phyloP scores from a whole-genome alignment of 2,329 filamentous ascomycete species.

The Monosporascus sp. region DNA sequence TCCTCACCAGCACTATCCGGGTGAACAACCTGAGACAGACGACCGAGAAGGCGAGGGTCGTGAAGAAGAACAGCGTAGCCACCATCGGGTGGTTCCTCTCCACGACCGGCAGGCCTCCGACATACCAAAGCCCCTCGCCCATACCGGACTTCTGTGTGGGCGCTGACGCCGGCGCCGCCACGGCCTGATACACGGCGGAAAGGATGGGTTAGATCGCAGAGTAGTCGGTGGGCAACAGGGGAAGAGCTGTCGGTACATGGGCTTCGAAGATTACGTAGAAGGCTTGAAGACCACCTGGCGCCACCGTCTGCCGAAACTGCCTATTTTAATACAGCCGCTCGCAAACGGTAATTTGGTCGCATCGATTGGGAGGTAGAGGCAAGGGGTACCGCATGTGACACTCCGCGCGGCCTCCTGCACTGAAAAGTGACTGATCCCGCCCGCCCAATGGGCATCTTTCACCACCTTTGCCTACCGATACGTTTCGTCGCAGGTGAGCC shows the following conservation, averaged over 20 bases:
- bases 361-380: too few relatives aligned
- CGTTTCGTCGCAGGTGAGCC: background rate
- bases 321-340: too few relatives aligned
- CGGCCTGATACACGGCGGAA: background rate
- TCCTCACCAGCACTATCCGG: constrained; percentile 11
- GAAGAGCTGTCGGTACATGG: too few relatives aligned
- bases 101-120: constrained; percentile 7
- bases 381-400: too few relatives aligned
- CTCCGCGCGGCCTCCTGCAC: background rate
- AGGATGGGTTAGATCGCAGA: background rate
- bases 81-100: constrained; percentile 8
- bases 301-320: too few relatives aligned
- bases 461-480: background rate
- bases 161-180: too few relatives aligned
- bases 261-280: too few relatives aligned
- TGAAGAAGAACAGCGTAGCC: constrained; percentile 12
- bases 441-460: background rate
- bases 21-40: constrained; percentile 13
- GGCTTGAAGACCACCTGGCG: too few relatives aligned
- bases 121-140: constrained; percentile 3
- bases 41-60: constrained; percentile 12
- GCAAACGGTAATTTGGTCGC: too few relatives aligned
- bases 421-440: background rate
- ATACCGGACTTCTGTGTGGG: too few relatives aligned
- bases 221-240: background rate